Conservation (phyloP, 345 rosid species). For the Salix brachista region DNA sequence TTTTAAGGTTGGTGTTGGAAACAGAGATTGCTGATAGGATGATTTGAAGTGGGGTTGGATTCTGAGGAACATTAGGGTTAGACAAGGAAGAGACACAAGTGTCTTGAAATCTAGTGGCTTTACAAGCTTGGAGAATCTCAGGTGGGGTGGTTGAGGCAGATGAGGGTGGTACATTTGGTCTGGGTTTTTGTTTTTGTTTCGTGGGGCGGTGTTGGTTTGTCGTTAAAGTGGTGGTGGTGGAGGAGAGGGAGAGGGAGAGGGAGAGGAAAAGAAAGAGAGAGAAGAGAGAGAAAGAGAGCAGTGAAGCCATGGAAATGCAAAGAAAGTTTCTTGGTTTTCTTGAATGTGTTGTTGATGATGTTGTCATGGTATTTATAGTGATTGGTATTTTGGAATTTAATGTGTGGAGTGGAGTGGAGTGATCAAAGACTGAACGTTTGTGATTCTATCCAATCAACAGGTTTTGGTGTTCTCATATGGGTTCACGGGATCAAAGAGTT, state of each 20-base stretch:
- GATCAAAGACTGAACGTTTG: not conserved
- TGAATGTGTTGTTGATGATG: not conserved
- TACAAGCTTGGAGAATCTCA: conserved; percentile 46
- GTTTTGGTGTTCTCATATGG: not conserved
- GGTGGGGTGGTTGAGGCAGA: not conserved
- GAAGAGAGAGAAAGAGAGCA: conserved; percentile 17
- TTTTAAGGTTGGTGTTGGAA: conserved; percentile 50
- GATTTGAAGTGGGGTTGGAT: conserved; percentile 50
- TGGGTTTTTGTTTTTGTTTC: not conserved
- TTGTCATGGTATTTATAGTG: not conserved
- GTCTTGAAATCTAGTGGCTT: conserved; percentile 60
- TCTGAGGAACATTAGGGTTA: conserved; percentile 17
- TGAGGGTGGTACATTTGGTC: not conserved
- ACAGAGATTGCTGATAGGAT: conserved; percentile 60
- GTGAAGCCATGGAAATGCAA: conserved; percentile 27
- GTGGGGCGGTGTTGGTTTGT: conserved; percentile 1
- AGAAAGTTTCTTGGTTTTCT: conserved; percentile 4
- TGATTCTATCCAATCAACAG: not conserved
- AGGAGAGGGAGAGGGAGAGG: conserved; percentile 6
- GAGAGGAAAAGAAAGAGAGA: conserved; percentile 15
- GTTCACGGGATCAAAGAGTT: not conserved
- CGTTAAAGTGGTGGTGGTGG: conserved; percentile 2
- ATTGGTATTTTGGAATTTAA: not conserved
- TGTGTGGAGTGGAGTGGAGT: not conserved
- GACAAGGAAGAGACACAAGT: conserved; percentile 41